Base-by-base conservation (phyloP, 176 grass and related monocot species). In the Aegilops tauschii region DNA sequence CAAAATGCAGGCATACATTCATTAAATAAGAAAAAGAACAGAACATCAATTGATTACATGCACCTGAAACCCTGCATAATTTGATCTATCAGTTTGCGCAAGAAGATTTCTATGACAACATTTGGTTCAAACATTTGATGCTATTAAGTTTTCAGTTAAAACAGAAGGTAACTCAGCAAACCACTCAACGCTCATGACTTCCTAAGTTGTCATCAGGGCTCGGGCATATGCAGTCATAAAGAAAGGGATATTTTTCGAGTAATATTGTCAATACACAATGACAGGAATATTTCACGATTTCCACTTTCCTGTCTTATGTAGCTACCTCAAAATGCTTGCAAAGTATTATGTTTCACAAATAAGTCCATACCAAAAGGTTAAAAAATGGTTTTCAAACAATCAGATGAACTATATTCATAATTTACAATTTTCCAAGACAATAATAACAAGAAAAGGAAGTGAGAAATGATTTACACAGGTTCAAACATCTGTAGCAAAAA, bases 1-100 rank as follows among this genome's bases (percentile, higher is more conserved):
- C 9, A 61, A 77, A 44, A 84, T 76, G 61, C 47, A 58, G 61
- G 12, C 68, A 82, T 5, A 3, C 45, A 77, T 68, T 52, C 28
- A 89, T 44, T 64, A 82, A 84, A 28, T 27, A 11, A 81, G 65
- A 34, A 77, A 76, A 63, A 83, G 54, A 35, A 76, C 37, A 85
- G 37, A 84, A 25, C 67, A 66, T 66, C 27, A 30, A 65, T 74
- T 84, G 54, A 75, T 63, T 84, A 47, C 39, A 84, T 76, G 58
- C 39, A 84, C 71, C 12, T 21, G 31, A 25, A 0, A 17, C 12
- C 20, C 17, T 36, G 70, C 14, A 61, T 9, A 11, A 42, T n/a
- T 73, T 34, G 58, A n/a, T 62, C 9, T 8, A 35, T 79, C n/a
- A 79, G 1, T 50, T 77, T 70, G 80, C 5, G 2, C 50, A 69